Evolutionary conservation across 805 yeast species (phyloP), one percentile per base, ranked within the genome.

Genomic region (Starmerella ratchasimensis): DNA sequence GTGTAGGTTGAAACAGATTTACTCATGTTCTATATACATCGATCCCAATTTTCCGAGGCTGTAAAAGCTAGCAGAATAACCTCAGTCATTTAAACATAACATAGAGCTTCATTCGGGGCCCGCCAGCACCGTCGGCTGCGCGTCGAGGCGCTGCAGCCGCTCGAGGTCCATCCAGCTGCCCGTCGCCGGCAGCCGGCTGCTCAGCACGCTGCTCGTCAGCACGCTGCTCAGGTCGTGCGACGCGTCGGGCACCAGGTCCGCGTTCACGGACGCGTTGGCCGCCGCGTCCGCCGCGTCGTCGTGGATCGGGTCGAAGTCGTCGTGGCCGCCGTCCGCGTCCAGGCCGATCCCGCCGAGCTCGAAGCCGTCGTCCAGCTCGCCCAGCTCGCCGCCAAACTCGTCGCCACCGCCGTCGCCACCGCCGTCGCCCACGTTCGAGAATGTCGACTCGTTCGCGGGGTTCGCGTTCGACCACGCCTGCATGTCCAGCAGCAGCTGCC

Each of bases 41-140:
- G n/a, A n/a, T n/a, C n/a, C n/a, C n/a, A n/a, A n/a, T n/a, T n/a
- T n/a, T n/a, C n/a, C n/a, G n/a, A n/a, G n/a, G n/a, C n/a, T n/a
- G n/a, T n/a, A 88, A 58, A 82, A 93, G 46, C 81, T 88, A n/a
- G n/a, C n/a, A n/a, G n/a, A n/a, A n/a, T n/a, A n/a, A n/a, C n/a
- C n/a, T n/a, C n/a, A n/a, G n/a, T n/a, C n/a, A n/a, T n/a, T n/a
- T n/a, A n/a, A n/a, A n/a, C n/a, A n/a, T n/a, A n/a, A n/a, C n/a
- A n/a, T n/a, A n/a, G n/a, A n/a, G n/a, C n/a, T n/a, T n/a, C n/a
- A n/a, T n/a, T n/a, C n/a, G 11, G 88, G 80, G 7, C 96, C 96
- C 21, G 93, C 71, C 95, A 96, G 86, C 54, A 74, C 79, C 23
- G 65, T 60, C 40, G 66, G 70, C 58, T 82, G 64, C 16, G 73